Base-by-base conservation (phyloP, 2,329 filamentous ascomycete species). In the Diaporthe humulicola region DNA sequence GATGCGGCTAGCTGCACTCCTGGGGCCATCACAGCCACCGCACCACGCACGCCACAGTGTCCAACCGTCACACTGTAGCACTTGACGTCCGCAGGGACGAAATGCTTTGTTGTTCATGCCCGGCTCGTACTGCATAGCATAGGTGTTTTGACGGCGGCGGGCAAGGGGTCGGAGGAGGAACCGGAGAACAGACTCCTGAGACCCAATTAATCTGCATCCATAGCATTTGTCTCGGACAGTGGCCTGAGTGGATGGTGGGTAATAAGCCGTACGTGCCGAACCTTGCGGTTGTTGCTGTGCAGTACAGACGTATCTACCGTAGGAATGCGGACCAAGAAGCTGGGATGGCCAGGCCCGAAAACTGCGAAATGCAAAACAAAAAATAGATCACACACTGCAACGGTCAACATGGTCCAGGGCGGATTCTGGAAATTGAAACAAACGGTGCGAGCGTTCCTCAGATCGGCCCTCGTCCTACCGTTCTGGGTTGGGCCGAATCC, bases 351-450 rank as follows among this genome's bases (percentile, higher is more conserved):
- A 69, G 48, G 48, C 33, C 48, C 48, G 36, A 54, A 40, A 30
- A 25, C 40, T 40, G 64, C 64, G 33, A 69, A 69, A 69, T 69
- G 71, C 45, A 36, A 56, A 73, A 66, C 71, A 54, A 48, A 52
- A 73, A 64, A 71, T 45, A 57, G 42, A 52, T 45, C 70, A 71
- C 38, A 45, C 50, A 50, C 36, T 38, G 36, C 71, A 71, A 64
- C 58, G 69, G 50, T 61, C 36, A 58, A 28, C 58, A 60, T 50
- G 58, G 69, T 66, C 69, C 40, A 57, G 70, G 70, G 48, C 69
- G 61, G 28, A n/a, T 57, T 66, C 56, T 45, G 40, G 33, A 45
- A 60, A 71, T 58, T 56, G 66, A 75, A 73, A 74, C 74, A 73
- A 60, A 73, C 42, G 54, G 70, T 28, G 50, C 60, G 56, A 61